These are phyloP conservation scores for Leccinum pellstonianum DNA, from an alignment of 768 basidiomycete species.

Conservation along the genomic window DNA sequence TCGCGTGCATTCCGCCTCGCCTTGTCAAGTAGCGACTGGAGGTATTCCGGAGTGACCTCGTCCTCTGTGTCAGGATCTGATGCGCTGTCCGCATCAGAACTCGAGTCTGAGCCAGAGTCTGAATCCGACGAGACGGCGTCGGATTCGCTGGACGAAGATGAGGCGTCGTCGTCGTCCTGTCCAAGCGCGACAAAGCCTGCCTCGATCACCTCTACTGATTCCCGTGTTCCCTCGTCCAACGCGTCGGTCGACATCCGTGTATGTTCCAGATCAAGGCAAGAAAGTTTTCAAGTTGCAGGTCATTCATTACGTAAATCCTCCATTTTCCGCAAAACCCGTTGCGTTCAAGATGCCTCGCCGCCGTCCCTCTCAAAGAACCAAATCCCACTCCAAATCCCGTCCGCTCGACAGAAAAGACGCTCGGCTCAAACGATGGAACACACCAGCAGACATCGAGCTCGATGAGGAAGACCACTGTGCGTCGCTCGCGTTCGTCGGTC, in stretches of 20 bases:
- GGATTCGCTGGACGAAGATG: neutral
- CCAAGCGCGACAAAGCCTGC: slow-evolving; percentile 2
- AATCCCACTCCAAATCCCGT: slow-evolving; percentile 40
- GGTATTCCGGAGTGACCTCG: slow-evolving; percentile 56
- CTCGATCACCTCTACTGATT: neutral
- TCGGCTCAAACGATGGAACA: slow-evolving; percentile 67
- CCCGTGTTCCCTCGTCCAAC: slow-evolving; percentile 9
- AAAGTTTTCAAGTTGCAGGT: neutral
- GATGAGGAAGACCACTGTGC: slow-evolving; percentile 80
- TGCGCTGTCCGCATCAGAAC: slow-evolving; percentile 33
- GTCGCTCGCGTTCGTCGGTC: slow-evolving; percentile 24
- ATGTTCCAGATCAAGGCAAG: too few relatives aligned
- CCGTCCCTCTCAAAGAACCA: slow-evolving; percentile 36
- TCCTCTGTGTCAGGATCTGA: slow-evolving; percentile 39
- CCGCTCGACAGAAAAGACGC: slow-evolving; percentile 49
- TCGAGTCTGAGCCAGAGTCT: slow-evolving; percentile 13
- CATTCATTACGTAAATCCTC: slow-evolving; percentile 21
- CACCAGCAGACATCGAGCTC: slow-evolving; percentile 61
- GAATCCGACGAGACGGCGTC: neutral
- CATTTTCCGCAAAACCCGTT: too few relatives aligned
- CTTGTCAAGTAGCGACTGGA: slow-evolving; percentile 61
- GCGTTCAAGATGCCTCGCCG: slow-evolving; percentile 43
- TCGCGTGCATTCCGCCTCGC: slow-evolving; percentile 53
- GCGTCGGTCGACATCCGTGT: slow-evolving; percentile 5
- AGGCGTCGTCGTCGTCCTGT: slow-evolving; percentile 6